A percentile compares a stretch with the other conserved stretches of the same genome.
phyloP scores from a whole-genome alignment of 2,329 filamentous ascomycete genomes.

The Cladophialophora yegresii region DNA sequence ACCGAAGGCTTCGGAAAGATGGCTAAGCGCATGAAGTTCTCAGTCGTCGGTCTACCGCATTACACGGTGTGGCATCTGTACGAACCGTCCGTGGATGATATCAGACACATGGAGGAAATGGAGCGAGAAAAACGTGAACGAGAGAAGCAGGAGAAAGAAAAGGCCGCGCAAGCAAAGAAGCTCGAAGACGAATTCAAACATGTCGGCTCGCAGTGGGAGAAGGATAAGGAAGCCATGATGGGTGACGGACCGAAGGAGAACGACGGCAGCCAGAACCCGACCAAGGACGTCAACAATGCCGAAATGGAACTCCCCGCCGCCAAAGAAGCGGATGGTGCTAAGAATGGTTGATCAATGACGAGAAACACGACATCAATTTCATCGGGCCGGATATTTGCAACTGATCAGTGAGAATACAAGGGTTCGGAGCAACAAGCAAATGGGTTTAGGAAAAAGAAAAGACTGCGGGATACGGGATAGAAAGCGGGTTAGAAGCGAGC shows the following conservation, averaged over 20 bases:
- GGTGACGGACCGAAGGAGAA: conserved; percentile 10
- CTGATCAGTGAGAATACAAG: neutral
- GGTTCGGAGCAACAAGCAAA: conserved; percentile 7
- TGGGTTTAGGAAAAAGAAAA: conserved; percentile 18
- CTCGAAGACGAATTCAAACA: conserved; percentile 80
- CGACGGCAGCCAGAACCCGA: conserved; percentile 6
- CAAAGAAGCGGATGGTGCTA: conserved; percentile 9
- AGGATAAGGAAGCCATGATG: conserved; percentile 79
- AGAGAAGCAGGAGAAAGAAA: conserved; percentile 76
- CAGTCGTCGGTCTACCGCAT: conserved; percentile 91
- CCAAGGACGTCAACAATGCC: conserved; percentile 4
- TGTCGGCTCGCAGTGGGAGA: conserved; percentile 77
- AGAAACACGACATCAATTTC: conserved; percentile 7
- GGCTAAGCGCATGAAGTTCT: conserved; percentile 94
- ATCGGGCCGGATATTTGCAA: conserved; percentile 3
- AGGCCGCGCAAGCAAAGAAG: conserved; percentile 71
- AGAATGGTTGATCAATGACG: neutral
- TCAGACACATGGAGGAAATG: conserved; percentile 99
- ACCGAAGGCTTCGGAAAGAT: conserved; percentile 99
- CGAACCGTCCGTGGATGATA: conserved; percentile 96
- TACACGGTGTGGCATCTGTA: conserved; percentile 99
- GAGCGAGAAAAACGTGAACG: conserved; percentile 78
- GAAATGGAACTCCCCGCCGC: conserved; percentile 12
- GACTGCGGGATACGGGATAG: conserved; percentile 22
- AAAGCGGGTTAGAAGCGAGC: conserved; percentile 24